Evolutionary conservation across 179 eudicot species (phyloP).

Genomic region (Gypsophila paniculata): DNA sequence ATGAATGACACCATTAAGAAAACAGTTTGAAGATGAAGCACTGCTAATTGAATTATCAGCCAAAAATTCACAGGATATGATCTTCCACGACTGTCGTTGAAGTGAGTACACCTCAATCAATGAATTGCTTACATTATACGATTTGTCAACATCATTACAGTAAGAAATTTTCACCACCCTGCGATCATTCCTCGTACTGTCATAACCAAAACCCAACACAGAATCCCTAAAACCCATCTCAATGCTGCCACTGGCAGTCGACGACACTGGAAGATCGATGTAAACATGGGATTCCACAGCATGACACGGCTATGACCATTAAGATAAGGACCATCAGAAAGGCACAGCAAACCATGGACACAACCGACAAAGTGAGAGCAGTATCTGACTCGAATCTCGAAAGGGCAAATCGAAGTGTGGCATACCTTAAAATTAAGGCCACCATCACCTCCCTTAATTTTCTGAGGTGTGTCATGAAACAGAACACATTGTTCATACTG

Average conservation of each 20-base stretch:
- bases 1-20: neutral
- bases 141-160: neutral
- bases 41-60: neutral
- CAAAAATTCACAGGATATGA: neutral
- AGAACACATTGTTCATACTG: neutral
- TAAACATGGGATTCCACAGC: slow-evolving; percentile 13
- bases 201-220: slow-evolving; percentile 8
- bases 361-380: neutral
- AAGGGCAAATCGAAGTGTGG: slow-evolving; percentile 9
- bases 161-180: neutral
- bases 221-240: neutral
- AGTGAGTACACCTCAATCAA: slow-evolving; percentile 2
- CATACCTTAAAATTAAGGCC: neutral
- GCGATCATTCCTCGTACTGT: neutral
- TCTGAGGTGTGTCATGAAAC: neutral
- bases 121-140: neutral
- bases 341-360: neutral
- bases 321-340: neutral
- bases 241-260: neutral
- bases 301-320: neutral
- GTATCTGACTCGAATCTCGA: too few species aligned
- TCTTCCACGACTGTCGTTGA: neutral
- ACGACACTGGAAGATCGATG: slow-evolving; percentile 2
- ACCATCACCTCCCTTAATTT: neutral
- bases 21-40: neutral